Evolutionary conservation across 176 grass and related monocot species (phyloP), one percentile per base, ranked within the genome.

Genomic region (Hsuehochloa calcarea): DNA sequence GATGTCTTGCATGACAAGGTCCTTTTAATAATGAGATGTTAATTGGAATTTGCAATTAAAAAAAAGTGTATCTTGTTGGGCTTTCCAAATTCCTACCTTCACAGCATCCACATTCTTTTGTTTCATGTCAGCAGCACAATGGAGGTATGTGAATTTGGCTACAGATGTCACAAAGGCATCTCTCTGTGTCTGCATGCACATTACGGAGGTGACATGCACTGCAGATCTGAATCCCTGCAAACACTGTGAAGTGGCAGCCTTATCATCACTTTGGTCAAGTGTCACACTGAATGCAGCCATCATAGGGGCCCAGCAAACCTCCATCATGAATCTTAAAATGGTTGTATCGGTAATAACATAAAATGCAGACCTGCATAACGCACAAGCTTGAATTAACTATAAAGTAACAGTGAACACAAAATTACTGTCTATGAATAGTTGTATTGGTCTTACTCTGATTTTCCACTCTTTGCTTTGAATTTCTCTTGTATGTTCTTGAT

Each of bases 211-310:
- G 66, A 96, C 93, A 86, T 99, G 96, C 75, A 99, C 88, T 46
- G 93, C 93, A 6, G 68, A 93, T 88, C 96, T 89, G 65, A 91
- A 99, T 75, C 96, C 96, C 77, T 90, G 91, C 80, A 99, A 87
- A 90, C 93, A 99, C 81, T 99, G 96, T 0, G 90, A 89, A 0
- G 91, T 92, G n/a, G 93, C 96, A 37, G 93, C 91, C 78, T 92
- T 93, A 82, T 99, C 93, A 78, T 96, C 91, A 86, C 90, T 93
- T 70, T 92, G 89, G 84, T 99, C 96, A 69, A 99, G 91, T 17
- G 96, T 95, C 72, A 99, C 90, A 89, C 96, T 99, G 89, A 99
- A 99, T 80, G 96, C 96, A 87, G 91, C 96, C 91, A 99, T 95
- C 90, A 99, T 91, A 70, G 96, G 96, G 49, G 96, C 96, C 96